These are phyloP conservation scores for Fusarium sp. DNA, from an alignment of 2,329 filamentous ascomycete species.

Conservation along the genomic window DNA sequence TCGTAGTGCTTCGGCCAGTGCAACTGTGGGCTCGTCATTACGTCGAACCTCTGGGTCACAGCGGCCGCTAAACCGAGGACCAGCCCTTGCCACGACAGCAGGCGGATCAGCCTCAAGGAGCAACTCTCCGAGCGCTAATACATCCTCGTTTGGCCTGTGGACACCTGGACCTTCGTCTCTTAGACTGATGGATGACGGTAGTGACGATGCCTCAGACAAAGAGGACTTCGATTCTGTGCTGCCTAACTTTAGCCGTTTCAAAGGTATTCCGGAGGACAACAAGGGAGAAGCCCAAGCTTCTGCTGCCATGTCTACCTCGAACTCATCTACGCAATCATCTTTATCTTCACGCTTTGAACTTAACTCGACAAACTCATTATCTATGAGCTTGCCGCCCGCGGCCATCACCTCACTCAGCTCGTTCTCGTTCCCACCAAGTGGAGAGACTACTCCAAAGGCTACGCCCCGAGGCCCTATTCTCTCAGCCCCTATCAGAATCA, in stretches of 20 bases:
- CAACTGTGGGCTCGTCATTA: constrained; percentile 41
- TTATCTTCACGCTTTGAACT: constrained; percentile 29
- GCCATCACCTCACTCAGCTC: constrained; percentile 29
- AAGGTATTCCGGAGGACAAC: constrained; percentile 29
- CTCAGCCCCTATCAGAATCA: constrained; percentile 50
- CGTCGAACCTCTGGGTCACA: constrained; percentile 46
- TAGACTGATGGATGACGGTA: constrained; percentile 56
- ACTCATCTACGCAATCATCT: constrained; percentile 19
- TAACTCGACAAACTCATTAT: constrained; percentile 26
- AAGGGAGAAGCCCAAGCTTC: not conserved
- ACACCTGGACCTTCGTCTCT: constrained; percentile 51
- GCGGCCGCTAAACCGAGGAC: constrained; percentile 33
- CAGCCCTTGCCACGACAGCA: constrained; percentile 27
- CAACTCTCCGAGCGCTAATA: constrained; percentile 30
- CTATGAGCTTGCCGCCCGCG: constrained; percentile 35
- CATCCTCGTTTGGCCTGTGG: constrained; percentile 46
- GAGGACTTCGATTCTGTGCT: constrained; percentile 62
- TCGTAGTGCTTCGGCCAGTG: constrained; percentile 58
- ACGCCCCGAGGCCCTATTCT: constrained; percentile 43
- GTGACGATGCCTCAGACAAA: constrained; percentile 53
- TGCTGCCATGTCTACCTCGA: not conserved
- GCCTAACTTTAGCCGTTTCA: constrained; percentile 59
- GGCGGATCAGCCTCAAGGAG: constrained; percentile 30
- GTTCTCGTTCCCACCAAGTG: constrained; percentile 33
- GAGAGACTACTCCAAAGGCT: constrained; percentile 29